Conservation (phyloP, 139 green algal genomes). For the Chlamydomonas sp. region DNA sequence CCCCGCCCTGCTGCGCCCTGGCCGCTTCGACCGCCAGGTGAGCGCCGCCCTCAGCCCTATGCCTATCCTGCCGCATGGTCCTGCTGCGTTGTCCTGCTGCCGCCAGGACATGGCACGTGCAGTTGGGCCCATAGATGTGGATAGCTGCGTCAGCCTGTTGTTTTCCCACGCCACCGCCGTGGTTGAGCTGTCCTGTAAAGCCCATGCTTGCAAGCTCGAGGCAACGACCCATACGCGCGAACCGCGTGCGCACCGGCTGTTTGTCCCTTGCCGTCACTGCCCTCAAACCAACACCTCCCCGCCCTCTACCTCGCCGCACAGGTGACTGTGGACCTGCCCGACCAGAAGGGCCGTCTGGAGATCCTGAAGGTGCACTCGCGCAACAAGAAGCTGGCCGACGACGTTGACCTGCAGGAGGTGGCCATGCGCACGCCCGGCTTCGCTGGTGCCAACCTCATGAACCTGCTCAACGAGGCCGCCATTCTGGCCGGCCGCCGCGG, state of each 20-base stretch:
- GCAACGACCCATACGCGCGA: no score
- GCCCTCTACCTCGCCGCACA: slow-evolving; percentile 44
- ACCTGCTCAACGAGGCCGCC: slow-evolving; percentile 99
- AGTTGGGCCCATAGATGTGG: neutral
- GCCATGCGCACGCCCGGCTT: slow-evolving; percentile 95
- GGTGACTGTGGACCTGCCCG: slow-evolving; percentile 96
- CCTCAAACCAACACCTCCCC: neutral
- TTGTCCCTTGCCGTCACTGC: no score
- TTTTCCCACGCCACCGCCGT: neutral
- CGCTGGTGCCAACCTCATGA: slow-evolving; percentile 94
- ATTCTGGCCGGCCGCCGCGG: slow-evolving; percentile 94
- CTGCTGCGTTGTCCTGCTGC: no score
- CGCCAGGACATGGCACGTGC: no score
- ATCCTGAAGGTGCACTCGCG: slow-evolving; percentile 95
- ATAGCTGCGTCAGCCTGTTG: neutral
- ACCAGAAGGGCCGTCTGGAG: slow-evolving; percentile 93
- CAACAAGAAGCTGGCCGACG: slow-evolving; percentile 98
- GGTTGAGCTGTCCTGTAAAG: no score
- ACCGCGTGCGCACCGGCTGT: no score
- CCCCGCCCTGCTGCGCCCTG: slow-evolving; percentile 97
- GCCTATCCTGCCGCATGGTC: no score
- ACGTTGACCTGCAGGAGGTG: slow-evolving; percentile 95
- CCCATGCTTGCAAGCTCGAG: no score
- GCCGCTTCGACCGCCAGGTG: slow-evolving; percentile 95
- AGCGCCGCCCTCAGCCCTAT: neutral